Conservation (phyloP, 2,329 filamentous ascomycete species). For the Pezicula radicicola region DNA sequence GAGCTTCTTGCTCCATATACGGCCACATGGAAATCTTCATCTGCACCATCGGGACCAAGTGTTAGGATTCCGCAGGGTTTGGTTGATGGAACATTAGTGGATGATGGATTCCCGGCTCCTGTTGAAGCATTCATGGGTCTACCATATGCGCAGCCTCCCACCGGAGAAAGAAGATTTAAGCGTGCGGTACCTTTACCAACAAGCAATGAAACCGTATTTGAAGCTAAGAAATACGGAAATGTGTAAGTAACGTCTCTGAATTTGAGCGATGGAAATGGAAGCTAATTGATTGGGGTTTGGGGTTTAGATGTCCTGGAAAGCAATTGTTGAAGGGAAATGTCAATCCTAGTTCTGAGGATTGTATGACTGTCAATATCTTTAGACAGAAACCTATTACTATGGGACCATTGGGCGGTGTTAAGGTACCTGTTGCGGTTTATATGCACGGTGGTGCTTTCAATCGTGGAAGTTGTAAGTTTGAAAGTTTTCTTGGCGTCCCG, state of each 20-base stretch:
- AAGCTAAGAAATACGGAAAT: slow-evolving; percentile 33
- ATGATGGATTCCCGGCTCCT: slow-evolving; percentile 22
- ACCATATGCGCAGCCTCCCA: slow-evolving; percentile 43
- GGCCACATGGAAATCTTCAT: too few species aligned
- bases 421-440: slow-evolving; percentile 51
- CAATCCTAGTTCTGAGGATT: slow-evolving; percentile 37
- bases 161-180: slow-evolving; percentile 41
- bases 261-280: not conserved
- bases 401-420: slow-evolving; percentile 12
- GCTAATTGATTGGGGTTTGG: not conserved
- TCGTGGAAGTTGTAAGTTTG: slow-evolving; percentile 19
- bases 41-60: slow-evolving; percentile 3
- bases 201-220: slow-evolving; percentile 20
- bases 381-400: slow-evolving; percentile 19
- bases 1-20: too few species aligned
- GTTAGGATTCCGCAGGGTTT: slow-evolving; percentile 23
- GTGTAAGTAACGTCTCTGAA: slow-evolving; percentile 12
- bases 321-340: slow-evolving; percentile 24
- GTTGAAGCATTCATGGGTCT: slow-evolving; percentile 43
- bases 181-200: slow-evolving; percentile 22
- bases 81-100: slow-evolving; percentile 26
- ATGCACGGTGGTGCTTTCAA: slow-evolving; percentile 63
- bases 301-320: slow-evolving; percentile 31
- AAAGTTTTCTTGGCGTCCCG: not conserved
- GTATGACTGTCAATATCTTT: slow-evolving; percentile 48